phyloP scores from a whole-genome alignment of 1,284 basidiomycete species.

The Trametes versicolor region DNA sequence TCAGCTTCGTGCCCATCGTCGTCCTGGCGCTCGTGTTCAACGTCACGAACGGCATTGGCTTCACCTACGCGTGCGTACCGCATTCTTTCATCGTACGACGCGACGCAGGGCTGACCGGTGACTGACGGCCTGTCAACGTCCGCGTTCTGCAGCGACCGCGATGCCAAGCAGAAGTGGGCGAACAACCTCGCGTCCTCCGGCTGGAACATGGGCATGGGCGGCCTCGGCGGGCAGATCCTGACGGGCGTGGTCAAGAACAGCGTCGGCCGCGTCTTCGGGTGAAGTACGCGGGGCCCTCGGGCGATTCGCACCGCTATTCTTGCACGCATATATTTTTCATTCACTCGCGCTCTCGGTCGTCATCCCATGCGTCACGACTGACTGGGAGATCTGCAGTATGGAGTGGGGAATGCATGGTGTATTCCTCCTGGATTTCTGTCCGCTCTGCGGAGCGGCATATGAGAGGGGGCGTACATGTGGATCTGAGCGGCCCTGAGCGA shows the following conservation, averaged over 20 bases:
- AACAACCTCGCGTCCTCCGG: conserved; percentile 68
- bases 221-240: conserved; percentile 82
- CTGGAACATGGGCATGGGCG: conserved; percentile 74
- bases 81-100: neutral
- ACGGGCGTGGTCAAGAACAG: conserved; percentile 83
- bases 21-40: conserved; percentile 92
- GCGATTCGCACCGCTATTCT: conserved; percentile 10
- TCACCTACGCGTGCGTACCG: conserved; percentile 84
- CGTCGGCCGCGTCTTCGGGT: conserved; percentile 76
- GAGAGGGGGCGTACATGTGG: conserved; percentile 31
- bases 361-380: conserved; percentile 1
- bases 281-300: conserved; percentile 16
- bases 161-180: conserved; percentile 89
- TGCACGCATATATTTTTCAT: conserved; percentile 21
- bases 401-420: conserved; percentile 2
- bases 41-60: conserved; percentile 90
- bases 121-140: conserved; percentile 8
- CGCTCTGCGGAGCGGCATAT: conserved; percentile 45
- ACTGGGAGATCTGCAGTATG: neutral
- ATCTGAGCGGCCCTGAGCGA: conserved; percentile 24
- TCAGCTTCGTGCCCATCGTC: conserved; percentile 88
- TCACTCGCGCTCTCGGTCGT: conserved; percentile 1
- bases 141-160: conserved; percentile 72
- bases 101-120: conserved; percentile 1
- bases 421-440: conserved; percentile 35